Base-by-base conservation (phyloP, 2,329 filamentous ascomycete species). In the Chrysoporthe cubensis region DNA sequence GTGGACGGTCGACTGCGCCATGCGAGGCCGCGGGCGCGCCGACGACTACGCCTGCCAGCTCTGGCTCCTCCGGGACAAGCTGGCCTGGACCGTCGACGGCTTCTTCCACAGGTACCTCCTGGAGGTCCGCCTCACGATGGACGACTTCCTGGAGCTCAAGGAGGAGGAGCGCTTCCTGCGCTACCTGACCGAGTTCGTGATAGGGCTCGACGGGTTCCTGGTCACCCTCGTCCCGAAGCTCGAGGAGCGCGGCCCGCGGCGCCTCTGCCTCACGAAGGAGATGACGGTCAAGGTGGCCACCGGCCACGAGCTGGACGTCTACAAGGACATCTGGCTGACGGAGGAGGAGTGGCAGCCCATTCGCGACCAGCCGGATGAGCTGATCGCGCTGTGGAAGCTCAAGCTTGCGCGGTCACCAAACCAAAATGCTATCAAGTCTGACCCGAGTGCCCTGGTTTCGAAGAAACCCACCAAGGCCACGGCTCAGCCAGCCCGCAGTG, bases 321-420 rank as follows among this genome's bases (percentile, higher is more conserved):
- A 59, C 56, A 40, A 59, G 37, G 34, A 59, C 56, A 43, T 59
- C 56, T 59, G 56, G 56, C 34, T 59, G 56, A 59, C 56, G 2
- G 56, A 59, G 16, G 56, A 40, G 34, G 56, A 59, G 37, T 59
- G 56, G 56, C 5, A 59, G 37, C 56, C 56, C 34, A 40, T 59
- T 37, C 56, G 37, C 1, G 9, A 21, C 16, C 16, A 26, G 16
- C 56, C 56, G 7, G 56, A 42, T 14, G 37, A n/a, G 11, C 56
- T 59, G 56, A 16, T 37, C 18, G 18, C 37, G 16, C 37, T 59
- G 56, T 59, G 56, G 56, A 21, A 21, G 8, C 8, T n/a, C 2
- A 59, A 59, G 56, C 18, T 43, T 18, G 56, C n/a, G 13, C 16
- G 34, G 37, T 59, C 56, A 9, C 9, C 34, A 3, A 18, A 37